Base-by-base conservation (phyloP, 768 basidiomycete species). In the Mycena chlorophos region DNA sequence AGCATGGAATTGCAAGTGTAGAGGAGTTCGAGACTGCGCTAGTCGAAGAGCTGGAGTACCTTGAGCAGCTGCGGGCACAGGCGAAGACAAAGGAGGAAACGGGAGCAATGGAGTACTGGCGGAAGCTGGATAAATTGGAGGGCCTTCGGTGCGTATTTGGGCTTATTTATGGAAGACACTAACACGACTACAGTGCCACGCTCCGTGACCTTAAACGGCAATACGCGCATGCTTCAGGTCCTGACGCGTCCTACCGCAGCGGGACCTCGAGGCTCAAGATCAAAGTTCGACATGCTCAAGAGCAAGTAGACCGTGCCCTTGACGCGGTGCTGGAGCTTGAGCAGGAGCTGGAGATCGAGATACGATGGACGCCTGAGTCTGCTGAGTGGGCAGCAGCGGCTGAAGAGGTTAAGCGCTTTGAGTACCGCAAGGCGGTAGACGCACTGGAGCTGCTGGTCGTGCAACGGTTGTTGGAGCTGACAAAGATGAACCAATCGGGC, bases 401-500 rank as follows among this genome's bases (percentile, higher is more conserved):
- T 13, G 17, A 26, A n/a, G 23, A 55, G 1, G 37, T 63, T 2
- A 39, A 45, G 5, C 20, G 31, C 3, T 17, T 40, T 3, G 49
- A 55, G 19, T 66, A 65, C 26, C 54, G 49, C 3, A 8, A 39
- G 1, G 54, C 55, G 2, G 54, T 66, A 1, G 27, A 50, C 40
- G 39, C 37, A 19, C 51, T 67, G 3, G 63, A 65, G 45, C 30
- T 51, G 0, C 40, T 65, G 6, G 40, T 65, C 14, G 54, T 64
- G 0, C 40, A 59, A 2, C 39, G 61, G 2, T 55, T 66, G 2
- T 65, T 65, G 25, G 65, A 64, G 37, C 45, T 67, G 2, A 51
- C 57, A 12, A 67, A 66, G 47, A 61, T 66, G 56, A 66, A 64
- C 23, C 45, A 46, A 30, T 59, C 61, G 3, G 45, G 55, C 2